Evolutionary conservation across 2,329 filamentous ascomycete species (phyloP), one percentile per base, ranked within the genome.

Genomic region (Clarireedia hainanense): DNA sequence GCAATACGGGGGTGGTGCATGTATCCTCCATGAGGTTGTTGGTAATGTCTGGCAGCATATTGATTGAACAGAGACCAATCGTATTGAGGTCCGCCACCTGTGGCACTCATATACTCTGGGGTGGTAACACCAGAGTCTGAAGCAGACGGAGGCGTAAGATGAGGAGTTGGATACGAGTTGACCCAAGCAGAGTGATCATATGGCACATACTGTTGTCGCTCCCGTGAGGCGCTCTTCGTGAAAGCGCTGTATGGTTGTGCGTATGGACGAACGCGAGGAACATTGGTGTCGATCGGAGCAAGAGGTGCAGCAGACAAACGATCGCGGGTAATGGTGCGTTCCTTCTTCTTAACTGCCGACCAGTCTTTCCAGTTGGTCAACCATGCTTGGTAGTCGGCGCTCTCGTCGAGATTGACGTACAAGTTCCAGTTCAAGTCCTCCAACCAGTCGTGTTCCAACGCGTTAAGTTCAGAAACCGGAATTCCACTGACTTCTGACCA

Each of bases 401-500:
- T 74, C 62, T 82, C 78, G 55, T 80, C 74, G 45, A 84, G 83
- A 60, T 86, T 83, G 62, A 85, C 80, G 70, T 88, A 85, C 60
- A 89, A 78, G 65, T 81, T 79, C 78, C 83, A 89, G 56, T 80
- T 76, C 63, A 88, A 86, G 20, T 79, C 79, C 34, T 79, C 74
- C 46, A 89, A 74, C 85, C 85, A 89, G 57, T 86, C 80, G 63
- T 81, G 75, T 70, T 89, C 85, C 69, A 88, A 75, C 51, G 73
- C 73, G 68, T 89, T 89, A 61, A 89, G 73, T 65, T 88, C 84
- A 5, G 75, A 69, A 43, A 89, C 84, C 47, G 81, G 75, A 63
- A 89, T 88, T 63, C 83, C 83, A 70, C 84, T 89, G 52, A 89
- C 85, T 67, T 89, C 86, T 9, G 85, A 82, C 85, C 85, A 89